These are phyloP conservation scores for Aegilops sharonensis DNA, from an alignment of 176 grass and related monocot genomes.

Conservation along the genomic window DNA sequence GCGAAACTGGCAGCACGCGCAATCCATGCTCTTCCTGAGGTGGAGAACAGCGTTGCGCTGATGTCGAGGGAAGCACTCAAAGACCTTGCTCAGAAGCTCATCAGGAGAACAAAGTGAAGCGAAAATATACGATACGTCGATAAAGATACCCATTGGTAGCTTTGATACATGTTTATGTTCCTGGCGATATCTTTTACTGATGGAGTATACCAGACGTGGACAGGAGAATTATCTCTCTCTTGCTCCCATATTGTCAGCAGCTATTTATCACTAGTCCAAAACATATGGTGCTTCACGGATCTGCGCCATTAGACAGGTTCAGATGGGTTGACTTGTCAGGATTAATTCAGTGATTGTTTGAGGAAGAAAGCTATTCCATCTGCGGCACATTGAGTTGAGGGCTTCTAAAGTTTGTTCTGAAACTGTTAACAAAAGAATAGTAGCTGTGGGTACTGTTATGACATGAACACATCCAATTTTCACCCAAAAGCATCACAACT, in stretches of 20 bases:
- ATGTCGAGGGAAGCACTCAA: slow-evolving; percentile 52
- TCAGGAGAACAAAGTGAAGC: slow-evolving; percentile 46
- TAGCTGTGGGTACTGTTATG: too few relatives aligned
- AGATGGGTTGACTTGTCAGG: too few relatives aligned
- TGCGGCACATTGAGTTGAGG: too few relatives aligned
- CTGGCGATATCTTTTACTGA: not conserved
- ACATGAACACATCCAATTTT: too few relatives aligned
- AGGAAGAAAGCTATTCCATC: too few relatives aligned
- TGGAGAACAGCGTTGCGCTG: slow-evolving; percentile 23
- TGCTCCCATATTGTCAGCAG: not conserved
- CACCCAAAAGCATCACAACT: too few relatives aligned
- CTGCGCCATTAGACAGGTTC: too few relatives aligned
- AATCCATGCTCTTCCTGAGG: slow-evolving; percentile 48
- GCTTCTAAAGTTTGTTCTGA: too few relatives aligned
- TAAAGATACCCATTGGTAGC: not conserved
- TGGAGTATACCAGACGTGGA: not conserved
- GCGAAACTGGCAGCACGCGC: slow-evolving; percentile 38
- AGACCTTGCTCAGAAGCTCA: slow-evolving; percentile 47
- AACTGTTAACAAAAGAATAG: too few relatives aligned
- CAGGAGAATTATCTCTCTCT: not conserved
- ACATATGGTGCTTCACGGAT: not conserved
- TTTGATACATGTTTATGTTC: not conserved
- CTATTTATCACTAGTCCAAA: not conserved
- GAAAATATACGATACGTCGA: not conserved
- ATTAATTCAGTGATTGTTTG: too few relatives aligned